phyloP scores from a whole-genome alignment of 1,284 basidiomycete genomes.

The Ceratorhiza oryzae-sativae region DNA sequence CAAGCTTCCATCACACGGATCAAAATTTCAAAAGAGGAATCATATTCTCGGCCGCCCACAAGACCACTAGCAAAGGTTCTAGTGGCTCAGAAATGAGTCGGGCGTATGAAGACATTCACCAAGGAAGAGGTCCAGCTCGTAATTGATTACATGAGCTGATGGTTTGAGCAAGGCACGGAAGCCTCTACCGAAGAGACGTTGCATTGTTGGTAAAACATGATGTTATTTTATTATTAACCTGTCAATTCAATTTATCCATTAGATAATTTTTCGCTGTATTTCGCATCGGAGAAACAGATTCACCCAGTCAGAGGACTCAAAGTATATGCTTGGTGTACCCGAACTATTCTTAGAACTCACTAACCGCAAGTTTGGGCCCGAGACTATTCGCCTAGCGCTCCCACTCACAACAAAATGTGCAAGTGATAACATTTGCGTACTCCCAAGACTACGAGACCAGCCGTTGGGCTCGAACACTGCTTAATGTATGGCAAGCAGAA shows the following conservation, averaged over 20 bases:
- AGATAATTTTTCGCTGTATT: not conserved
- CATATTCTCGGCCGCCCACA: too few species aligned
- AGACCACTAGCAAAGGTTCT: too few species aligned
- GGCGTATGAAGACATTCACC: not conserved
- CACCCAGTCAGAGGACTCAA: not conserved
- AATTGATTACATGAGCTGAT: conserved; percentile 36
- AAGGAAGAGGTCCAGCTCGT: conserved; percentile 32
- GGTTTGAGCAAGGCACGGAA: not conserved
- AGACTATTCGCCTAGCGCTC: not conserved
- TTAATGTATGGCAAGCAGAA: too few species aligned
- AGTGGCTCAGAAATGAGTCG: too few species aligned
- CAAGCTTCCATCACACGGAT: too few species aligned
- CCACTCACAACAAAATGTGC: too few species aligned
- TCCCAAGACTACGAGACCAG: too few species aligned
- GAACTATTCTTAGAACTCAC: conserved; percentile 18
- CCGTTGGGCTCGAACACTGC: too few species aligned
- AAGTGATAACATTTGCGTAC: too few species aligned
- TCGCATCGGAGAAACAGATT: not conserved
- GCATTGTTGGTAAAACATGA: conserved; percentile 2
- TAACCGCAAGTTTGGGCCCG: conserved; percentile 1
- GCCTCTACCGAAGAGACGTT: conserved; percentile 27
- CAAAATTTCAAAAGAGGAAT: too few species aligned
- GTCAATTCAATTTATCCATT: not conserved
- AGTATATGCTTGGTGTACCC: conserved; percentile 16
- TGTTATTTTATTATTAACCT: not conserved